Percentiles rank a stretch among this genome's conserved stretches.
Conservation (phyloP, 345 rosid genomes). For the Eucalyptus erythrocorys region DNA sequence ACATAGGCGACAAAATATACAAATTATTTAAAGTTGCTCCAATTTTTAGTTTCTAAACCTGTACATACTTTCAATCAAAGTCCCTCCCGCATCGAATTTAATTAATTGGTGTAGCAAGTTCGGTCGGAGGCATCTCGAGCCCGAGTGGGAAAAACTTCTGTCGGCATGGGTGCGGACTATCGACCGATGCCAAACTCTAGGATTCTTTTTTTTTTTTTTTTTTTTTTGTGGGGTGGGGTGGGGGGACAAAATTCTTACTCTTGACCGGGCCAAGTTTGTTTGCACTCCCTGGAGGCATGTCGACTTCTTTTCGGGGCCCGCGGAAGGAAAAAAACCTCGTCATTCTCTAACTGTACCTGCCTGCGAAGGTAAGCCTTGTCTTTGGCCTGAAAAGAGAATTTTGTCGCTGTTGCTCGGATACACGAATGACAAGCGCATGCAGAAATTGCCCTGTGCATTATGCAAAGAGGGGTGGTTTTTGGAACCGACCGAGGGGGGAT, state of each 20-base stretch:
- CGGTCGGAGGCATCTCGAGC: neutral
- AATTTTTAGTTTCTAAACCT: neutral
- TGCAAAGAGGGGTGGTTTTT: neutral
- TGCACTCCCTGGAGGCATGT: neutral
- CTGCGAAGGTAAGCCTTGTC: neutral
- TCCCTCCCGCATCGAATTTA: neutral
- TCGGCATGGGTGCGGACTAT: rapidly evolving
- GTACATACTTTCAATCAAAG: neutral
- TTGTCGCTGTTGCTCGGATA: neutral
- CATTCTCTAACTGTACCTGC: neutral
- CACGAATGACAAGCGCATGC: neutral
- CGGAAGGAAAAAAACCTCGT: neutral
- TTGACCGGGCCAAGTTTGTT: neutral
- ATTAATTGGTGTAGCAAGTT: neutral
- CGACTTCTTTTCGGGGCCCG: neutral
- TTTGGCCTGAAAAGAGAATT: neutral
- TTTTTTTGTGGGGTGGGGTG: too few relatives aligned
- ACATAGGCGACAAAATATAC: neutral
- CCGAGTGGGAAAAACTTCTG: neutral
- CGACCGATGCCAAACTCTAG: neutral
- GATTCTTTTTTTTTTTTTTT: neutral
- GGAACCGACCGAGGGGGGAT: neutral
- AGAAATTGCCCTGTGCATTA: neutral
- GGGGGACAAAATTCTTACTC: neutral
- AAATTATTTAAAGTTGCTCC: neutral